Conservation (phyloP, 1,139 yeast species). For the Sugiyamaella xylanicola region DNA sequence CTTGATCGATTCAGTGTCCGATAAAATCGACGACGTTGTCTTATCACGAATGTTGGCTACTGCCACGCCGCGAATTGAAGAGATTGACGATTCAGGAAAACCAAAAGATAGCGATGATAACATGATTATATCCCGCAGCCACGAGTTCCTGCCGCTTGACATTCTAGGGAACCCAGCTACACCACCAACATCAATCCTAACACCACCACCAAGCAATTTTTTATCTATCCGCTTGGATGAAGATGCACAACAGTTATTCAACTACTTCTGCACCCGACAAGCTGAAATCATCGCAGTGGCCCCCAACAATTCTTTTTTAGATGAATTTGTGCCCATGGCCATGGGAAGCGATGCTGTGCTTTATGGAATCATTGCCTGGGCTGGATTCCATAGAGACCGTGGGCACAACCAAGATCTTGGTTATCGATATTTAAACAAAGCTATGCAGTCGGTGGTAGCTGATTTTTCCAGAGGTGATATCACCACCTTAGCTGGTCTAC, state of each 20-base stretch:
- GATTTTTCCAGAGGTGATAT: constrained; percentile 34
- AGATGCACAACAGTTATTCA: constrained; percentile 56
- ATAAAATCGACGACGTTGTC: constrained; percentile 12
- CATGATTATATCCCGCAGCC: not conserved
- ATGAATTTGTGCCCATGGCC: constrained; percentile 79
- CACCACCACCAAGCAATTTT: constrained; percentile 26
- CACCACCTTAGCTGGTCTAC: constrained; percentile 61
- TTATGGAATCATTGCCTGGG: constrained; percentile 74
- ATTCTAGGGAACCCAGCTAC: constrained; percentile 10
- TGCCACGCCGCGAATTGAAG: constrained; percentile 2
- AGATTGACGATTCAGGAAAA: constrained; percentile 1
- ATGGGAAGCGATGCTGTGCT: constrained; percentile 67
- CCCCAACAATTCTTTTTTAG: constrained; percentile 67
- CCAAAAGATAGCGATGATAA: not conserved
- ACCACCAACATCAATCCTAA: constrained; percentile 14
- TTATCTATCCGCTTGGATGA: constrained; percentile 43
- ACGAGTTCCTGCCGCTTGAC: constrained; percentile 13
- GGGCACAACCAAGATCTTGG: constrained; percentile 45
- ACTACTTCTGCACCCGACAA: constrained; percentile 64
- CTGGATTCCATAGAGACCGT: constrained; percentile 62
- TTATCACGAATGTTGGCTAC: constrained; percentile 5
- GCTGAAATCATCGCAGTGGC: constrained; percentile 65
- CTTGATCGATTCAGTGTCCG: constrained; percentile 7
- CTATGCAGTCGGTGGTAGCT: constrained; percentile 34
- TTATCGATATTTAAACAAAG: constrained; percentile 39